Conservation (phyloP, 495 filamentous ascomycete genomes). For the Barbatosphaeria neglecta region DNA sequence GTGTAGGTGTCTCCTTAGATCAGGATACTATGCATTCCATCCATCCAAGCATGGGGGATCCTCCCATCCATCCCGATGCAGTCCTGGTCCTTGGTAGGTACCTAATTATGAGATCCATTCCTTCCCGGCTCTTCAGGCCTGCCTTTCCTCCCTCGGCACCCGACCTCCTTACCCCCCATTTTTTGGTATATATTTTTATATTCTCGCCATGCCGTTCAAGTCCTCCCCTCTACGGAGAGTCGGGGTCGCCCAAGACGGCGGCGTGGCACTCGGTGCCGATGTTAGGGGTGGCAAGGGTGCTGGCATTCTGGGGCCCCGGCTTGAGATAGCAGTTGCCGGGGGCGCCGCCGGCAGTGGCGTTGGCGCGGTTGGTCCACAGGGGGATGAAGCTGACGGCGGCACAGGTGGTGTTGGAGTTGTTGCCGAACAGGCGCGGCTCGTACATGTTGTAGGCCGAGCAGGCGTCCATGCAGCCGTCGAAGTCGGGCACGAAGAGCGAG, state of each 20-base stretch:
- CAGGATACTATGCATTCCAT: too few relatives aligned
- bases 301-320: constrained; percentile 21
- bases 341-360: constrained; percentile 13
- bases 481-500: constrained; percentile 27
- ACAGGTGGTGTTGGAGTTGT: constrained; percentile 21
- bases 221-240: too few relatives aligned
- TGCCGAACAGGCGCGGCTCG: constrained; percentile 13
- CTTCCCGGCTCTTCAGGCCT: too few relatives aligned
- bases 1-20: too few relatives aligned
- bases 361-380: constrained; percentile 23
- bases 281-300: constrained; percentile 15
- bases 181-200: too few relatives aligned
- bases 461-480: constrained; percentile 34
- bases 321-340: constrained; percentile 38
- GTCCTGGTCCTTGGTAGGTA: too few relatives aligned
- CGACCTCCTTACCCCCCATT: too few relatives aligned
- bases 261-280: constrained; percentile 15
- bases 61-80: too few relatives aligned
- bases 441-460: constrained; percentile 30
- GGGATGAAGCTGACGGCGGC: constrained; percentile 31
- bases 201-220: too few relatives aligned
- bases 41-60: too few relatives aligned
- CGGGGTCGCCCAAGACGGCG: constrained; percentile 7
- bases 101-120: too few relatives aligned
- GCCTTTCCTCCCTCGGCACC: too few relatives aligned